A percentile compares a stretch with the other conserved stretches of the same genome.
Conservation (phyloP, 495 filamentous ascomycete genomes). For the Aspergillus taichungensis region DNA sequence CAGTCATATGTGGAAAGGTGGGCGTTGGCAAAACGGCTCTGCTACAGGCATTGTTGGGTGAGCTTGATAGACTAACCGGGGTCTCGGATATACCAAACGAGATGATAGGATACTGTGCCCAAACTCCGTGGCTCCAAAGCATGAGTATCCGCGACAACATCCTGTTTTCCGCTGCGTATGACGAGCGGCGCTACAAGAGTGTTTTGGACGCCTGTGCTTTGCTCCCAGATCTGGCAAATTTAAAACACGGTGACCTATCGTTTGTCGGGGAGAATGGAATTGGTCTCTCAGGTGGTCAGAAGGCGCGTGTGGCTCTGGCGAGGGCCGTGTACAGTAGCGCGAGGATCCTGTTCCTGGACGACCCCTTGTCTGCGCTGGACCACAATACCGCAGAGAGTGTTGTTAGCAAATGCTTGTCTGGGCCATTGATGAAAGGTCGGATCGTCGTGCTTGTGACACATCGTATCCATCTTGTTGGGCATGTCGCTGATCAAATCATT, state of each 20-base stretch:
- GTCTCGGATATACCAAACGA: conserved; percentile 50
- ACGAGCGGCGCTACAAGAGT: conserved; percentile 50
- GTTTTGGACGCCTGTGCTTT: conserved; percentile 57
- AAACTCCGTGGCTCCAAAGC: conserved; percentile 84
- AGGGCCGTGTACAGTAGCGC: conserved; percentile 62
- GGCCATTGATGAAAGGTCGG: conserved; percentile 52
- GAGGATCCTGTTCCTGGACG: conserved; percentile 57
- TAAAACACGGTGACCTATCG: conserved; percentile 59
- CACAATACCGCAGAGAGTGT: conserved; percentile 71
- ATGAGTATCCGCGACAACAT: conserved; percentile 87
- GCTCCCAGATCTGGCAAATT: conserved; percentile 51
- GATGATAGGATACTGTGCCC: conserved; percentile 72
- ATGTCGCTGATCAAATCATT: conserved; percentile 59
- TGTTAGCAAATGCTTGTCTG: conserved; percentile 56
- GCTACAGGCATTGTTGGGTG: conserved; percentile 68
- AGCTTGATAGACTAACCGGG: conserved; percentile 59
- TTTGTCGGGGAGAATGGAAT: conserved; percentile 64
- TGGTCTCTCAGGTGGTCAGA: conserved; percentile 63
- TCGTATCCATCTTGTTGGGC: conserved; percentile 57
- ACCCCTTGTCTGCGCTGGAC: conserved; percentile 59
- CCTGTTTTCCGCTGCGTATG: conserved; percentile 63
- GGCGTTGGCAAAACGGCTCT: conserved; percentile 75
- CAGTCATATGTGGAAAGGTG: conserved; percentile 61
- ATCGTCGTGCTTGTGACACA: conserved; percentile 71
- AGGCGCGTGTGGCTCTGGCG: conserved; percentile 59